These are phyloP conservation scores for Phascolomyces articulosus DNA, from an alignment of 371 early-diverging fungal species.

Conservation along the genomic window DNA sequence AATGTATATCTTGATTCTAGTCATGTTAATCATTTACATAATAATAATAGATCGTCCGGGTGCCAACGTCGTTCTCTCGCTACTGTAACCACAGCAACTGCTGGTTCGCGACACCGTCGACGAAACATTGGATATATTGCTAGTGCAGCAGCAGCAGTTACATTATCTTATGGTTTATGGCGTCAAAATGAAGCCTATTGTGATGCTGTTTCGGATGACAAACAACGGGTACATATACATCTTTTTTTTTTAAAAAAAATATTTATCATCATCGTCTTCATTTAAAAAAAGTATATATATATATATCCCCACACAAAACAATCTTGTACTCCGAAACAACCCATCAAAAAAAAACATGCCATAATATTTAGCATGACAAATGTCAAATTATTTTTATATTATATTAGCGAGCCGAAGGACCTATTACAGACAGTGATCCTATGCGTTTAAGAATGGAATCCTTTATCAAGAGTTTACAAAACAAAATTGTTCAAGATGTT, in stretches of 20 bases:
- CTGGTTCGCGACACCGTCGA: conserved; percentile 4
- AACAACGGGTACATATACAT: conserved; percentile 26
- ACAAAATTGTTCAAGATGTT: conserved; percentile 59
- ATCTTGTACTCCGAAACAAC: no score
- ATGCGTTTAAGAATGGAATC: conserved; percentile 87
- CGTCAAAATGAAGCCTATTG: conserved; percentile 20
- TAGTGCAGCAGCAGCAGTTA: conserved; percentile 10
- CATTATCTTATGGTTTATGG: conserved; percentile 14
- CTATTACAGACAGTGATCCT: conserved; percentile 47
- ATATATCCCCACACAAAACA: no score
- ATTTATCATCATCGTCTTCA: no score
- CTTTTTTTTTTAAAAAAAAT: neutral
- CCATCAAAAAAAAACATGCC: no score
- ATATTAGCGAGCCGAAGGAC: conserved; percentile 26
- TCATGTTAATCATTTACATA: no score
- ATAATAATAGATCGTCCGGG: neutral
- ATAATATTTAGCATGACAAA: no score
- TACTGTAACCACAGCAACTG: conserved; percentile 2
- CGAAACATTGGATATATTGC: conserved; percentile 1
- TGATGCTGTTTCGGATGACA: conserved; percentile 31
- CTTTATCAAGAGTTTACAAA: conserved; percentile 79
- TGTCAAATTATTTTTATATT: no score
- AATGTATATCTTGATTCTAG: no score
- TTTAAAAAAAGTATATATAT: no score
- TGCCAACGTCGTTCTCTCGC: conserved; percentile 10